Evolutionary conservation across 148 eudicot genomes (phyloP).

Genomic region (Vaccinium vitisidaea): DNA sequence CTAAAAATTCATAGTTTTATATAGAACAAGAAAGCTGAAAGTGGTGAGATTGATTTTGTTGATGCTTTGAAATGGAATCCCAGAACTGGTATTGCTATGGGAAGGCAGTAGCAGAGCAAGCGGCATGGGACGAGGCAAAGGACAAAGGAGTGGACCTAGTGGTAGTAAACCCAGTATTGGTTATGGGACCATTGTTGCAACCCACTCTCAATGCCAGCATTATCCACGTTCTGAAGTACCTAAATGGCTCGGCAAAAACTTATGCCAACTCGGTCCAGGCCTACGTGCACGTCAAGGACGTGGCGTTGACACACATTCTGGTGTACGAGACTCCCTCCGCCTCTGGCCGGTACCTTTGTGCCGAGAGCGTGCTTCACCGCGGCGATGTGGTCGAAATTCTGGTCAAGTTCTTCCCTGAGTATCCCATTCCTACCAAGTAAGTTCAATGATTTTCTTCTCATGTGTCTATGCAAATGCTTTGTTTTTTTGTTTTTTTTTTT

Average conservation of each 20-base stretch:
- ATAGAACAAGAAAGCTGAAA: background rate
- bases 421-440: slow-evolving; percentile 88
- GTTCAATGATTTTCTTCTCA: slow-evolving; percentile 16
- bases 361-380: slow-evolving; percentile 84
- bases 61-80: background rate
- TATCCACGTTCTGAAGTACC: slow-evolving; percentile 73
- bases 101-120: slow-evolving; percentile 85
- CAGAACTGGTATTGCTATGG: slow-evolving; percentile 99
- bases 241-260: slow-evolving; percentile 80
- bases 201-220: slow-evolving; percentile 77
- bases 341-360: slow-evolving; percentile 75
- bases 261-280: slow-evolving; percentile 82
- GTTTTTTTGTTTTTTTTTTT: background rate
- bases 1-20: too few species aligned
- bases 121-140: slow-evolving; percentile 75
- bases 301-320: slow-evolving; percentile 80
- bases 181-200: slow-evolving; percentile 80
- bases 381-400: slow-evolving; percentile 84
- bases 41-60: background rate
- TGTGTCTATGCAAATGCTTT: background rate
- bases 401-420: slow-evolving; percentile 87
- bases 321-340: slow-evolving; percentile 70
- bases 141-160: slow-evolving; percentile 77
- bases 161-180: slow-evolving; percentile 79
- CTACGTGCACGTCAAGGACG: slow-evolving; percentile 79